Evolutionary conservation across 768 basidiomycete species (phyloP).

Genomic region (Pleurotus salmoneostramineus): DNA sequence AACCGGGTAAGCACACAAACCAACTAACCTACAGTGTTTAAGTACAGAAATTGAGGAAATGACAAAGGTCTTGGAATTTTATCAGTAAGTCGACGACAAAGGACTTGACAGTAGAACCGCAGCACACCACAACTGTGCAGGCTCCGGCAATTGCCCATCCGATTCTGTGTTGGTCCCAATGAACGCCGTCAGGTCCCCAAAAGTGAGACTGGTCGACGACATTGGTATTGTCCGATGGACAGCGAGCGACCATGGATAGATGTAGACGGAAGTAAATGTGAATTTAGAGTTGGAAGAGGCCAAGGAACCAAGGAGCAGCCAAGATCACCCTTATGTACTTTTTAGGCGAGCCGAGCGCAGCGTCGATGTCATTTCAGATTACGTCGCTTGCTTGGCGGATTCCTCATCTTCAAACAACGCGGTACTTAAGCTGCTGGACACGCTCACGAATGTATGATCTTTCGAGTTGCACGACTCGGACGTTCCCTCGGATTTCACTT

Average conservation of each 20-base stretch:
- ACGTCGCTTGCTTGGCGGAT: too few species aligned
- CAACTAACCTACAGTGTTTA: conserved; percentile 59
- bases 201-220: conserved; percentile 53
- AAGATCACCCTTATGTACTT: not conserved
- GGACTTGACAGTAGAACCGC: not conserved
- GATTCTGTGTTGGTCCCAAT: conserved; percentile 56
- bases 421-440: too few species aligned
- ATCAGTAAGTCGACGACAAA: not conserved
- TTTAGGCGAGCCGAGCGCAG: not conserved
- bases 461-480: too few species aligned
- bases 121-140: conserved; percentile 44
- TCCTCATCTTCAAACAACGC: too few species aligned
- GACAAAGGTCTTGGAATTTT: conserved; percentile 46
- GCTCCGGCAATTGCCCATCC: conserved; percentile 63
- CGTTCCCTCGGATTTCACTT: too few species aligned
- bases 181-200: conserved; percentile 38
- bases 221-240: conserved; percentile 50
- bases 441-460: too few species aligned
- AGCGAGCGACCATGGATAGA: conserved; percentile 16
- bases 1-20: not conserved
- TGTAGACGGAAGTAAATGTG: not conserved
- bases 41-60: conserved; percentile 54
- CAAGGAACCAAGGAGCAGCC: not conserved
- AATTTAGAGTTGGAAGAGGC: not conserved
- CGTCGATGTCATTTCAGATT: too few species aligned